Percentiles rank a stretch among this genome's conserved stretches.
Conservation (phyloP, 139 green algal genomes). For the Ettlia oleoabundans region DNA sequence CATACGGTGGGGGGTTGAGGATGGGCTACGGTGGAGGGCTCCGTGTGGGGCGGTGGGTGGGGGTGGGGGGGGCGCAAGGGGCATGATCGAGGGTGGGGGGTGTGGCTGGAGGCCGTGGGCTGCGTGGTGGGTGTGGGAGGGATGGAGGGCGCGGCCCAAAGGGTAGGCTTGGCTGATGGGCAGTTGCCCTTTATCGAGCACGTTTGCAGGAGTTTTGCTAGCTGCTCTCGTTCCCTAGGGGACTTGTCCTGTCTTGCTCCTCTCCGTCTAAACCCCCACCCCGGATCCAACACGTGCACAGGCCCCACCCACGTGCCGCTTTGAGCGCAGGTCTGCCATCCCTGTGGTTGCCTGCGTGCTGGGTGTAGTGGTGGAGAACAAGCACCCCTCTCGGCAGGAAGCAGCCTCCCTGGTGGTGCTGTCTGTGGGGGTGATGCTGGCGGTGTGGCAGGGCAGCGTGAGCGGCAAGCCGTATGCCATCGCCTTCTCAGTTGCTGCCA, state of each 20-base stretch:
- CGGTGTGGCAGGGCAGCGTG: slow-evolving; percentile 59
- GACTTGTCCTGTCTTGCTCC: not conserved
- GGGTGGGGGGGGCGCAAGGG: too few relatives aligned
- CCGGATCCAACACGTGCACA: too few relatives aligned
- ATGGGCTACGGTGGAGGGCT: too few relatives aligned
- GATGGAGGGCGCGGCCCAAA: too few relatives aligned
- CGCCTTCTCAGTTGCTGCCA: slow-evolving; percentile 48
- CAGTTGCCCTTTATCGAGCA: too few relatives aligned
- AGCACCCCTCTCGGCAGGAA: slow-evolving; percentile 50
- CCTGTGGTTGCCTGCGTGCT: slow-evolving; percentile 61
- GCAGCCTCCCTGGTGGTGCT: slow-evolving; percentile 51
- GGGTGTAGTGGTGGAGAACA: slow-evolving; percentile 56
- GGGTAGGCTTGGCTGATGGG: too few relatives aligned
- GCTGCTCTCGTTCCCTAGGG: too few relatives aligned
- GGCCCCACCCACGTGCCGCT: too few relatives aligned
- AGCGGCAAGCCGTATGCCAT: slow-evolving; percentile 50
- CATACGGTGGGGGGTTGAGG: slow-evolving; percentile 50
- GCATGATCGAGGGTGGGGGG: too few relatives aligned
- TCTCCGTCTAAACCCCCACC: not conserved
- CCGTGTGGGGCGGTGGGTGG: not conserved
- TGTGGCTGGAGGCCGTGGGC: too few relatives aligned
- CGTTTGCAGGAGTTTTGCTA: too few relatives aligned
- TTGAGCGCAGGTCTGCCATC: slow-evolving; percentile 27
- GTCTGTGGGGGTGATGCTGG: slow-evolving; percentile 59
- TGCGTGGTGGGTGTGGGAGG: too few relatives aligned